Base-by-base conservation (phyloP, 371 early-diverging fungal genomes). In the Umbelopsis sp. region DNA sequence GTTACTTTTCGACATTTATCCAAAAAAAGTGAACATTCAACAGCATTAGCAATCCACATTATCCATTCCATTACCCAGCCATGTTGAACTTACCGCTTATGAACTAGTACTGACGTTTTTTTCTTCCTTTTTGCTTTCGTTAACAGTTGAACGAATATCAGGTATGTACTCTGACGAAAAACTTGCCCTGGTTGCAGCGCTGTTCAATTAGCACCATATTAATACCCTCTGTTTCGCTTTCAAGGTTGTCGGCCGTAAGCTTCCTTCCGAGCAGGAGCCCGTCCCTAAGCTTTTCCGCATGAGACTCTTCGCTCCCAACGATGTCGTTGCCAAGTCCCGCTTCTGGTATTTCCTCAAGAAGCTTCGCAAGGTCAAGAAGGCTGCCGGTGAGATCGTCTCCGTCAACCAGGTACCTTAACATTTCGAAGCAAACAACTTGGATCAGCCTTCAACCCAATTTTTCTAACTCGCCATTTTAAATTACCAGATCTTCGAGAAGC, bases 301-400 rank as follows among this genome's bases (percentile, higher is more conserved):
- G 96, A 92, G 96, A 77, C 90, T 99, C 83, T 99, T 99, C 79
- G 99, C 99, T 75, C 94, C 97, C 79, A 99, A 99, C 89, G 93
- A 94, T 80, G 94, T 99, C 73, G 91, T 99, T 74, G 99, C 99
- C 83, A 97, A 97, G 93, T 92, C 94, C 74, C 96, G 97, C 78
- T 99, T 98, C 94, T 99, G 98, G 97, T 99, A 99, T 90, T 96
- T 98, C 87, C 81, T 99, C 84, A 96, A 94, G 86, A 94, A 96
- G 89, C 94, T 97, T 83, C 93, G 94, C 89, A 99, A 99, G 92
- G 96, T 99, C 83, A 99, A 99, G 95, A 94, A 95, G 91, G 93
- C 98, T 57, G 92, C 91, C 75, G 97, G 95, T 79, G 96, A 98
- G 86, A 95, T 99, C 74, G 96, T 99, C 72, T 88, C 96, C 67